Evolutionary conservation across 495 filamentous ascomycete genomes (phyloP).

Genomic region (Penicilliopsis zonata): DNA sequence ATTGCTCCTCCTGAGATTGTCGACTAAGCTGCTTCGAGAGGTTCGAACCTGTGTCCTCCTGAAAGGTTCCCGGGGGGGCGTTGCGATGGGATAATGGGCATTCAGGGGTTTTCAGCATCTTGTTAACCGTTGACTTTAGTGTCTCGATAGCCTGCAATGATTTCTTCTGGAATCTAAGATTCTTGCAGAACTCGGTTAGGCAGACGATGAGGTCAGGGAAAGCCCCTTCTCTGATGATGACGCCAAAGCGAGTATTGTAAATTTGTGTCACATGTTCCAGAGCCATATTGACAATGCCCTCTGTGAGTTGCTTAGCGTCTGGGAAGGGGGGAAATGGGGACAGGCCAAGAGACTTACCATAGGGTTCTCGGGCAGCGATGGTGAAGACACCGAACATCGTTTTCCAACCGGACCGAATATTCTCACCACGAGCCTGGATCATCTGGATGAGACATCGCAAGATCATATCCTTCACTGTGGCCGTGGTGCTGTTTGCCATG

Average conservation of each 20-base stretch:
- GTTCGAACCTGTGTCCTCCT: slow-evolving; percentile 34
- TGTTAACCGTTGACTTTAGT: slow-evolving; percentile 77
- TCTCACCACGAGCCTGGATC: slow-evolving; percentile 92
- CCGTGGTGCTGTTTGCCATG: slow-evolving; percentile 79
- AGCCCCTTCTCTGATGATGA: slow-evolving; percentile 91
- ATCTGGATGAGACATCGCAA: slow-evolving; percentile 96
- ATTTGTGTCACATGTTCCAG: slow-evolving; percentile 96
- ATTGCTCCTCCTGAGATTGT: slow-evolving; percentile 83
- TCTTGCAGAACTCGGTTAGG: slow-evolving; percentile 96
- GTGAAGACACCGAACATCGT: slow-evolving; percentile 99
- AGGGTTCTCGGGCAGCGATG: slow-evolving; percentile 82
- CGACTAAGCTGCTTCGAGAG: slow-evolving; percentile 36
- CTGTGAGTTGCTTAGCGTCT: slow-evolving; percentile 30
- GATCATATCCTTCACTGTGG: slow-evolving; percentile 95
- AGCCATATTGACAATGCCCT: slow-evolving; percentile 89
- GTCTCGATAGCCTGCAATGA: slow-evolving; percentile 93
- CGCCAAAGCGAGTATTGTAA: slow-evolving; percentile 94
- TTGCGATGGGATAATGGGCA: slow-evolving; percentile 68
- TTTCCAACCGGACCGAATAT: slow-evolving; percentile 95
- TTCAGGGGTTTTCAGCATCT: slow-evolving; percentile 92
- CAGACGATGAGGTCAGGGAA: slow-evolving; percentile 96
- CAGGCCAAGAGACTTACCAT: slow-evolving; percentile 37
- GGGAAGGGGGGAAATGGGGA: not conserved
- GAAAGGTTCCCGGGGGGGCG: slow-evolving; percentile 20
- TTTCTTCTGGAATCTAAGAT: slow-evolving; percentile 95